Evolutionary conservation across 2,329 filamentous ascomycete genomes (phyloP).

Genomic region (Fusarium lyarnte): DNA sequence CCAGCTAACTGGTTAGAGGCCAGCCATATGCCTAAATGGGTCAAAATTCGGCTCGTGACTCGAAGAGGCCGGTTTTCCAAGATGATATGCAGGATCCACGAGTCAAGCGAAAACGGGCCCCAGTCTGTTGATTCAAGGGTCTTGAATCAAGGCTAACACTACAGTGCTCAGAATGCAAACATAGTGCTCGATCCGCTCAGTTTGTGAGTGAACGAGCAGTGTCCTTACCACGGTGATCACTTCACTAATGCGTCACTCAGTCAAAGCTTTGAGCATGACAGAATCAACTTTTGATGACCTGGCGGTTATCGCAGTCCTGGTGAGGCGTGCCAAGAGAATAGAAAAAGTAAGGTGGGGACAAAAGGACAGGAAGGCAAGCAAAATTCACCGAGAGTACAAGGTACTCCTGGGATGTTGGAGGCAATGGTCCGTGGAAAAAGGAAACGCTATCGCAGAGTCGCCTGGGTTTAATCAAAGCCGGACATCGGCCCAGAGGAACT

Average conservation of each 20-base stretch:
- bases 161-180: slow-evolving; percentile 13
- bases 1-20: slow-evolving; percentile 18
- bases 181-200: neutral
- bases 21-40: slow-evolving; percentile 31
- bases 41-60: slow-evolving; percentile 40
- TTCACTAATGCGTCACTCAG: neutral
- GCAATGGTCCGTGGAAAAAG: slow-evolving; percentile 23
- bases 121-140: slow-evolving; percentile 21
- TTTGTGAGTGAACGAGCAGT: slow-evolving; percentile 10
- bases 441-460: slow-evolving; percentile 23
- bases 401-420: slow-evolving; percentile 21
- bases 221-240: neutral
- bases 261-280: neutral
- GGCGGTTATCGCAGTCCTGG: slow-evolving; percentile 12
- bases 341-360: slow-evolving; percentile 22
- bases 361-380: slow-evolving; percentile 13
- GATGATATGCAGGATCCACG: slow-evolving; percentile 50
- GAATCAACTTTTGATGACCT: neutral
- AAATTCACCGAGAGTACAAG: slow-evolving; percentile 32
- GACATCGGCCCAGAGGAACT: slow-evolving; percentile 11
- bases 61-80: slow-evolving; percentile 35
- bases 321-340: slow-evolving; percentile 21
- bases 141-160: slow-evolving; percentile 18
- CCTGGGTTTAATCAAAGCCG: slow-evolving; percentile 20
- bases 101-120: slow-evolving; percentile 47